Conservation (phyloP, 139 green algal genomes). For the Chlamydomonas sp. region DNA sequence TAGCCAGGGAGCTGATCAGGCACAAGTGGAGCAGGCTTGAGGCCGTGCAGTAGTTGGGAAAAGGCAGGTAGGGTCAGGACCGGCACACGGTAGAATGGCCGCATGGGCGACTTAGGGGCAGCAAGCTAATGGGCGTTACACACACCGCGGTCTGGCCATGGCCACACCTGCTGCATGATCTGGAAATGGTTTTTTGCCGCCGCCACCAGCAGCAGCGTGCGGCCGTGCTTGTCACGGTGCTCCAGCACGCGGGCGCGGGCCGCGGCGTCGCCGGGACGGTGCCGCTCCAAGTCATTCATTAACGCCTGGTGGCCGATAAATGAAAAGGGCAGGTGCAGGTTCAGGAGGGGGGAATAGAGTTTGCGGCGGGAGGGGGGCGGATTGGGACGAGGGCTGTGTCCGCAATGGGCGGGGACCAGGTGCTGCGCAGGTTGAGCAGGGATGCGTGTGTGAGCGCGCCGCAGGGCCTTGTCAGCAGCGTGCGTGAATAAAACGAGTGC, state of each 20-base stretch:
- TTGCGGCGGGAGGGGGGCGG: not conserved
- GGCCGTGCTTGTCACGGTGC: not conserved
- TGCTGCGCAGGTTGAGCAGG: no score
- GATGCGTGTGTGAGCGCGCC: no score
- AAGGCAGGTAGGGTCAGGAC: not conserved
- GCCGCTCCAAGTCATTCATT: not conserved
- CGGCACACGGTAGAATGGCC: no score
- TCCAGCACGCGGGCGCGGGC: not conserved
- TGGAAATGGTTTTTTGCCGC: constrained; percentile 31
- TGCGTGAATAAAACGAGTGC: no score
- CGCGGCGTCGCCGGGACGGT: not conserved
- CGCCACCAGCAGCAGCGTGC: constrained; percentile 16
- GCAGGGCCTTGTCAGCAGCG: no score
- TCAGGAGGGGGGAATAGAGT: not conserved
- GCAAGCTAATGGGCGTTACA: no score
- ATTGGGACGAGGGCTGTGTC: not conserved
- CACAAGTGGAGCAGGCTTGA: not conserved
- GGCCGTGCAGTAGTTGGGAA: not conserved
- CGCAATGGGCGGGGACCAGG: no score
- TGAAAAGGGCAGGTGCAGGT: no score
- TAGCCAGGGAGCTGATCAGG: not conserved
- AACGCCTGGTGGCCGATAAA: not conserved
- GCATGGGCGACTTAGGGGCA: no score
- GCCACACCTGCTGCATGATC: constrained; percentile 13
- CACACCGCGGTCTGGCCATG: not conserved